Conservation (phyloP, 139 green algal species). For the Chlorella sp. region DNA sequence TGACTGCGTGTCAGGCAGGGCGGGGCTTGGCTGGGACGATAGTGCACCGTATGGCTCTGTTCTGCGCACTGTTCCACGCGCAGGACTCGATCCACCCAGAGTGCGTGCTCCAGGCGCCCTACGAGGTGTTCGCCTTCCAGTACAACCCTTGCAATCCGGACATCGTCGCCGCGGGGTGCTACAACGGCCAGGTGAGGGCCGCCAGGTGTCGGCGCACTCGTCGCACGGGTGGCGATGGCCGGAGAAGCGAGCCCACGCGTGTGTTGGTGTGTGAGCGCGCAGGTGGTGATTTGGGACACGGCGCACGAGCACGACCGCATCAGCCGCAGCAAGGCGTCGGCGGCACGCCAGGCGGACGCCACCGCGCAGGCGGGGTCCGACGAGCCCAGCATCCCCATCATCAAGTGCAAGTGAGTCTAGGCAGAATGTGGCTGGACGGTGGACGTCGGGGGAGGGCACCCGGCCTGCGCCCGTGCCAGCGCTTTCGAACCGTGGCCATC, state of each 20-base stretch:
- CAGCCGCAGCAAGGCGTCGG: background rate
- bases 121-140: slow-evolving; percentile 66
- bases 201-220: too few species aligned
- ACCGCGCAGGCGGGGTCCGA: slow-evolving; percentile 6
- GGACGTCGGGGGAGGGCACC: too few species aligned
- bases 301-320: slow-evolving; percentile 28
- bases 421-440: too few species aligned
- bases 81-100: slow-evolving; percentile 77
- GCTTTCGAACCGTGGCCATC: too few species aligned
- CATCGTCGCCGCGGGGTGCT: slow-evolving; percentile 63
- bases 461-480: too few species aligned
- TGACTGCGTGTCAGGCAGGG: too few species aligned
- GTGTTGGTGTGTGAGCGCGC: background rate
- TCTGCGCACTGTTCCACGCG: background rate
- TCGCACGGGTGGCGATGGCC: too few species aligned
- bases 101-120: slow-evolving; percentile 67
- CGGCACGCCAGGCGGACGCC: background rate
- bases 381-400: slow-evolving; percentile 30
- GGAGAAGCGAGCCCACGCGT: background rate
- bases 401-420: slow-evolving; percentile 46
- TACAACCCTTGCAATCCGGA: slow-evolving; percentile 73
- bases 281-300: slow-evolving; percentile 41
- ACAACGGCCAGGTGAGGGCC: slow-evolving; percentile 62
- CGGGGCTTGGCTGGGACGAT: too few species aligned
- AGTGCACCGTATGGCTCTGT: background rate